Base-by-base conservation (phyloP, 305 asterid genomes). In the Vinca major region DNA sequence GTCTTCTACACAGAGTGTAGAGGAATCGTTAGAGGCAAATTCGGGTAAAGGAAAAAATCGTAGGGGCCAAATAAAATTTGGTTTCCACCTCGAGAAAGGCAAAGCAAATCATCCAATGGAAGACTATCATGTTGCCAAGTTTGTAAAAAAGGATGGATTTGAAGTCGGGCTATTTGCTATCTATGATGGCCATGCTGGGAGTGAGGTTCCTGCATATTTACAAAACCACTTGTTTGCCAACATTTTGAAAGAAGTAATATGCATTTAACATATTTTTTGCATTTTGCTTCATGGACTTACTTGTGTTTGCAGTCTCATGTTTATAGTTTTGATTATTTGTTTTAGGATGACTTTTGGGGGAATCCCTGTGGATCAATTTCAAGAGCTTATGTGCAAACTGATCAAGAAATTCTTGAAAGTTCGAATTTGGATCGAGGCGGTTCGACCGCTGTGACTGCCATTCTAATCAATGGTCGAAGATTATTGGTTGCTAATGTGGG, bases 401-500 rank as follows among this genome's bases (percentile, higher is more conserved):
- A 26, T 26, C 33, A 26, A 26, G 33, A 26, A 26, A 26, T 26
- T 26, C 33, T 26, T 26, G 1, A 26, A 26, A 26, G 33, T 26
- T 26, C 33, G 33, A 26, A 26, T 26, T 26, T 26, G 33, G 33
- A 26, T 1, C 0, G 33, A 26, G 33, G 33, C 33, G 33, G 33
- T 26, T 26, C 33, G 33, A 26, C 33, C 33, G 33, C 33, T 26
- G 33, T 26, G 33, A 26, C 33, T 26, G 33, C 33, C 33, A 26
- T 26, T 26, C 33, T 26, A 26, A 26, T 26, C 33, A 26, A 26
- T 26, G 78, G 84, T 36, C 74, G 8, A 72, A 73, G 75, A 67
- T 69, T 81, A 41, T 80, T 82, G 82, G 84, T 83, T 55, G 88
- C 86, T 50, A 83, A 83, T 66, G 77, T 83, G 69, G 88, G 88